phyloP scores from a whole-genome alignment of 306 rosid genomes.

The Notholithocarpus densiflorus region DNA sequence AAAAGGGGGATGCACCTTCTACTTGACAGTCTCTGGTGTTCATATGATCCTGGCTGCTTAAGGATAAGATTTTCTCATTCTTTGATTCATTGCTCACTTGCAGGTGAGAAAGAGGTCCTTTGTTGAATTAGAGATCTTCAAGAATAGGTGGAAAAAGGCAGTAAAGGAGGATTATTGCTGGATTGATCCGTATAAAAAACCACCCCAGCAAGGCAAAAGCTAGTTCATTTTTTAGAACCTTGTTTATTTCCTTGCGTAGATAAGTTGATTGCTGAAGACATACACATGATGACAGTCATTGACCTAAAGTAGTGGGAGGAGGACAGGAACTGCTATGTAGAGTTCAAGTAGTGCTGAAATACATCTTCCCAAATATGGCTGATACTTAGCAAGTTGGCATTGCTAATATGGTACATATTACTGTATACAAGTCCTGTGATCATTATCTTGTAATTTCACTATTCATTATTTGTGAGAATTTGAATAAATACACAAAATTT shows the following conservation, averaged over 20 bases:
- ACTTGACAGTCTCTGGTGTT: neutral
- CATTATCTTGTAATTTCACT: neutral
- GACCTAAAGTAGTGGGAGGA: neutral
- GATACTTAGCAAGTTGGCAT: neutral
- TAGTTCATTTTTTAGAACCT: neutral
- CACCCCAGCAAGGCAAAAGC: neutral
- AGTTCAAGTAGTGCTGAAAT: neutral
- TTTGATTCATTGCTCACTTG: neutral
- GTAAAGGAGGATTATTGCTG: conserved; percentile 32
- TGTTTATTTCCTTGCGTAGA: neutral
- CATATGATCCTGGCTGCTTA: neutral
- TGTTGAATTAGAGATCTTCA: conserved; percentile 39
- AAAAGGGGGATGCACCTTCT: neutral
- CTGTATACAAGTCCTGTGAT: neutral
- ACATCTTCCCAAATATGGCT: neutral
- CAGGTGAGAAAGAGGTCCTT: conserved; percentile 41
- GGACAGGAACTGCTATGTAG: neutral
- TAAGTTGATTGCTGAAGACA: neutral
- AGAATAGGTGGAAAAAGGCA: conserved; percentile 45
- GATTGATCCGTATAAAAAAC: conserved; percentile 26
- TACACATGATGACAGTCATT: neutral
- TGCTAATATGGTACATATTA: neutral
- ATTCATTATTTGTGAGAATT: neutral
- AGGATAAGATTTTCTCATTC: neutral
- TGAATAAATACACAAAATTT: neutral